A percentile compares a stretch with the other conserved stretches of the same genome.
phyloP scores from a whole-genome alignment of 352 stramenopile species.

The Globisporangium rhizosaccharum region DNA sequence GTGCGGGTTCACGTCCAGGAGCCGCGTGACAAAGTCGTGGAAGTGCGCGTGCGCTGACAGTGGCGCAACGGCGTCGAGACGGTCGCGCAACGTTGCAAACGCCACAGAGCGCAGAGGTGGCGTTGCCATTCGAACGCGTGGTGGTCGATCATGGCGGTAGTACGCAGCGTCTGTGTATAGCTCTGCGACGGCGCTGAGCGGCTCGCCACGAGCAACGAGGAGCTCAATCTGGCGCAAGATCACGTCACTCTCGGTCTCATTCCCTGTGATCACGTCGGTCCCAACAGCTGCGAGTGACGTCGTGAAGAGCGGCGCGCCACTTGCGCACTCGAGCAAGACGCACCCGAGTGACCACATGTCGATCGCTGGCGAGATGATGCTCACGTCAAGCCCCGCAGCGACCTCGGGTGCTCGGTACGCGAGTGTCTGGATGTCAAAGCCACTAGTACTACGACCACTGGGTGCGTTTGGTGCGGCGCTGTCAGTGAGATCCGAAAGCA shows the following conservation, averaged over 20 bases:
- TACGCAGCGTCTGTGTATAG: slow-evolving; percentile 14
- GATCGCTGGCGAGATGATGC: slow-evolving; percentile 44
- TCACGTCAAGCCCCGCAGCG: slow-evolving; percentile 32
- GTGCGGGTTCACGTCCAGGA: slow-evolving; percentile 45
- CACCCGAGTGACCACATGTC: slow-evolving; percentile 82
- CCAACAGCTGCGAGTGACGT: slow-evolving; percentile 3
- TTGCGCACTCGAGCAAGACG: slow-evolving; percentile 58
- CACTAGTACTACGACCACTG: slow-evolving; percentile 8
- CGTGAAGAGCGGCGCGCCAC: slow-evolving; percentile 51
- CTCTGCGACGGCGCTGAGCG: slow-evolving; percentile 17
- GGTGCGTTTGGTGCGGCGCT: neutral
- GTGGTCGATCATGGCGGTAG: slow-evolving; percentile 1
- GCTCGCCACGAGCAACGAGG: slow-evolving; percentile 23
- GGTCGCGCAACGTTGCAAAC: slow-evolving; percentile 16
- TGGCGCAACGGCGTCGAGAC: slow-evolving; percentile 27
- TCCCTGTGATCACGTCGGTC: neutral
- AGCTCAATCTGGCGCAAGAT: slow-evolving; percentile 42
- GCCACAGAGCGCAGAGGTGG: neutral
- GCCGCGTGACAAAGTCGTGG: slow-evolving; percentile 41
- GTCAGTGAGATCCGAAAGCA: slow-evolving; percentile 13
- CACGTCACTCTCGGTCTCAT: slow-evolving; percentile 24
- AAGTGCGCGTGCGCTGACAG: slow-evolving; percentile 23
- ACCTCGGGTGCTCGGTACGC: slow-evolving; percentile 72
- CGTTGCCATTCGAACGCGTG: neutral
- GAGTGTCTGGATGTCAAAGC: slow-evolving; percentile 72